These are phyloP conservation scores for Prunella vulgaris DNA, from an alignment of 257 asterid species.

Conservation along the genomic window DNA sequence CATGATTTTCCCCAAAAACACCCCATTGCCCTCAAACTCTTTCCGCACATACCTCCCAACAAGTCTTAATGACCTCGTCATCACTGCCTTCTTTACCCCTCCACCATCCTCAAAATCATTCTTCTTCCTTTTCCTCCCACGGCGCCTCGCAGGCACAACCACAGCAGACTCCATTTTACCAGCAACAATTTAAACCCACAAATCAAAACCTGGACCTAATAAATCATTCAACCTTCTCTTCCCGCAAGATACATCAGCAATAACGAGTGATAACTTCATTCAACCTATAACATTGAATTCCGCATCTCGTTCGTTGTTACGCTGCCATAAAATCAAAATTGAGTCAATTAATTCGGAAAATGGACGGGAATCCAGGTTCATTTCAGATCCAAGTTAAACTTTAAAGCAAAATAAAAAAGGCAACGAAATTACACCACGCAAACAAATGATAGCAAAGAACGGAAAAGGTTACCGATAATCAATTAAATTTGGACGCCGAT, in stretches of 20 bases:
- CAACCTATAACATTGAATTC: slow-evolving; percentile 29
- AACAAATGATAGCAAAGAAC: background rate
- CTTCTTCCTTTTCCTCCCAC: slow-evolving; percentile 80
- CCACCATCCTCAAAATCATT: slow-evolving; percentile 39
- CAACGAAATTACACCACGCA: background rate
- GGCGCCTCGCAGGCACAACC: slow-evolving; percentile 34
- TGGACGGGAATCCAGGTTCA: background rate
- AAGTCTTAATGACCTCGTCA: slow-evolving; percentile 44
- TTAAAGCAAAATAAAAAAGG: background rate
- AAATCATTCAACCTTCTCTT: slow-evolving; percentile 23
- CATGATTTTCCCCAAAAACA: slow-evolving; percentile 59
- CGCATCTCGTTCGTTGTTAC: slow-evolving; percentile 12
- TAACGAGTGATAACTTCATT: slow-evolving; percentile 2
- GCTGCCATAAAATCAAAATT: background rate
- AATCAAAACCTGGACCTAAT: slow-evolving; percentile 25
- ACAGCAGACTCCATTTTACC: slow-evolving; percentile 44
- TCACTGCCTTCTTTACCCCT: slow-evolving; percentile 45
- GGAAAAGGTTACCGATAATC: slow-evolving; percentile 8
- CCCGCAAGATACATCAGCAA: slow-evolving; percentile 5
- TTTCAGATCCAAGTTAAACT: slow-evolving; percentile 21
- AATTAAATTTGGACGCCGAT: slow-evolving; percentile 15
- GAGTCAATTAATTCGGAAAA: background rate
- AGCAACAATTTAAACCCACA: slow-evolving; percentile 22
- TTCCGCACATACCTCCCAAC: slow-evolving; percentile 70
- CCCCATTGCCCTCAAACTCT: slow-evolving; percentile 68